A percentile compares a stretch with the other conserved stretches of the same genome.
Conservation (phyloP, 192 early-diverging fungal species). For the Lobosporangium transversale region DNA sequence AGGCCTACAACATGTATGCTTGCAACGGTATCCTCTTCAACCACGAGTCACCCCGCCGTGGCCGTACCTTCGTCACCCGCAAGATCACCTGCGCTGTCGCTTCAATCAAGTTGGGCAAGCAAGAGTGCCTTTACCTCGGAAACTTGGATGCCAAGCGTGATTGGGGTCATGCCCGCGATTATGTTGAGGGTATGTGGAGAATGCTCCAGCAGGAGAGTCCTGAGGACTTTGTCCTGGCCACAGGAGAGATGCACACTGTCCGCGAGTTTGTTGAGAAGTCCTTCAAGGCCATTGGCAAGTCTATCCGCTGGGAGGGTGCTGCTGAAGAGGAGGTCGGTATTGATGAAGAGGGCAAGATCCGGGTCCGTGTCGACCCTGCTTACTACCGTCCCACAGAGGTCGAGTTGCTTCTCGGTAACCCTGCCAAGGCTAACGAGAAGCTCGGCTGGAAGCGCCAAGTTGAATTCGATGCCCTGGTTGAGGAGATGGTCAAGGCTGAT, state of each 20-base stretch:
- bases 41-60: constrained; percentile 81
- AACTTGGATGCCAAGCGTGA: constrained; percentile 85
- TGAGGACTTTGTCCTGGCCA: constrained; percentile 81
- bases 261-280: constrained; percentile 80
- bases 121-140: constrained; percentile 77
- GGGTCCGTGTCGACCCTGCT: constrained; percentile 72
- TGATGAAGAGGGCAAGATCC: constrained; percentile 60
- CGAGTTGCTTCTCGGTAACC: constrained; percentile 76
- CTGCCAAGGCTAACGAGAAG: constrained; percentile 74
- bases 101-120: constrained; percentile 70
- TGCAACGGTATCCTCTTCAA: constrained; percentile 85
- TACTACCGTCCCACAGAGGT: constrained; percentile 88
- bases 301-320: constrained; percentile 73
- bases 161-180: constrained; percentile 85
- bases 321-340: constrained; percentile 69
- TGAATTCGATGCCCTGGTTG: constrained; percentile 74
- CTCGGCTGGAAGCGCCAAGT: constrained; percentile 80
- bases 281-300: constrained; percentile 67
- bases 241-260: constrained; percentile 86
- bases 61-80: constrained; percentile 81
- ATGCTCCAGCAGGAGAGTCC: constrained; percentile 82
- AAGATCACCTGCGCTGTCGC: constrained; percentile 84
- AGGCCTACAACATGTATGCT: constrained; percentile 80
- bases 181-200: constrained; percentile 84
- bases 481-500: constrained; percentile 76